Evolutionary conservation across 1,284 basidiomycete genomes (phyloP).

Genomic region (Agroathelia rolfsii): DNA sequence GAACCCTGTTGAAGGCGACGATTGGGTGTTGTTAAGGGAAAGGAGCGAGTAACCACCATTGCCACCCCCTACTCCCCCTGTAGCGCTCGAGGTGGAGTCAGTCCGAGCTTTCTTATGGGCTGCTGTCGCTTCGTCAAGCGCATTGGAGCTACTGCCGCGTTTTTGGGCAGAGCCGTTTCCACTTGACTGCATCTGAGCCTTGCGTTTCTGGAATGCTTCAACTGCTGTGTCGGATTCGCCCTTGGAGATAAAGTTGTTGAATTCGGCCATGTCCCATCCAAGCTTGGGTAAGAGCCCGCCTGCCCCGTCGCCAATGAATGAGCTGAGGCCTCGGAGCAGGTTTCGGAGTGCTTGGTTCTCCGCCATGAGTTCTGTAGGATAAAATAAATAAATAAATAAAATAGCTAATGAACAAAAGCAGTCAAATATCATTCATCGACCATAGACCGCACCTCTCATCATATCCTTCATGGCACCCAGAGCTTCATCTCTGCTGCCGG

Average conservation of each 20-base stretch:
- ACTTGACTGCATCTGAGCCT: too few relatives aligned
- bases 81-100: constrained; percentile 26
- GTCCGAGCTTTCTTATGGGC: constrained; percentile 34
- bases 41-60: constrained; percentile 25
- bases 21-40: constrained; percentile 27
- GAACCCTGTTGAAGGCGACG: too few relatives aligned
- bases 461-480: constrained; percentile 74
- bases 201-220: constrained; percentile 74
- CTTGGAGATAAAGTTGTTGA: constrained; percentile 72
- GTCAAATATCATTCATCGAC: constrained; percentile 1
- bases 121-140: too few relatives aligned
- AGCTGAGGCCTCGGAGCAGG: constrained; percentile 63
- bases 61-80: neutral
- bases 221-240: constrained; percentile 87
- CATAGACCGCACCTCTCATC: constrained; percentile 49
- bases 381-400: constrained; percentile 9
- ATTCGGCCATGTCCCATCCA: constrained; percentile 68
- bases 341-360: constrained; percentile 80
- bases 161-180: constrained; percentile 10
- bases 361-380: constrained; percentile 61
- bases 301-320: constrained; percentile 79
- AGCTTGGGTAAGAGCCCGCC: constrained; percentile 70
- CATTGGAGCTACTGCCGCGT: constrained; percentile 14
- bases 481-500: constrained; percentile 82
- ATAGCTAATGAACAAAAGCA: constrained; percentile 10